Evolutionary conservation across 306 rosid genomes (phyloP), one percentile per base, ranked within the genome.

Genomic region (Abrus precatorius): DNA sequence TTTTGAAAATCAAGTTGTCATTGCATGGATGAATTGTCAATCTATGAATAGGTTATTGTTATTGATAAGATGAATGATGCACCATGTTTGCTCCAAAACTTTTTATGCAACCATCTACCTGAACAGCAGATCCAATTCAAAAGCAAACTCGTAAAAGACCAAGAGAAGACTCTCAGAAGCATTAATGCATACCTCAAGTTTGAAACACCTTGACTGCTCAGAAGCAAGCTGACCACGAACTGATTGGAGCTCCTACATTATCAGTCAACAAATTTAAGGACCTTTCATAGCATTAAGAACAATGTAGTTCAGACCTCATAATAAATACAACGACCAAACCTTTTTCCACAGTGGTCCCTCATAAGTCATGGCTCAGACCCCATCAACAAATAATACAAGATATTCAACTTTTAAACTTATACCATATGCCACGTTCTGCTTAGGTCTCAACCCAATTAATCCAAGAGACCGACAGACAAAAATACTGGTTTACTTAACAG

Each of bases 161-260:
- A 45, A 2, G 62, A 7, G 50, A 80, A 67, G 45, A 63, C 60
- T 75, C 63, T 53, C 64, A 9, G 63, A 75, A 40, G 60, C 61
- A 82, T 71, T 36, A 75, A 60, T 41, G 28, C 84, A 59, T 86
- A 94, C 98, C 97, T 94, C 98, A 8, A 94, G 97, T 84, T 94
- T 94, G 90, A 94, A 94, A 87, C 97, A 94, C 84, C 97, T 92
- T 5, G 98, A 94, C 75, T 94, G 98, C 89, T 94, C 97, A 45
- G 95, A 82, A 47, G 93, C 98, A 74, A 94, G 97, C 83, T 94
- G 97, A 28, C 93, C 91, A 5, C 98, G 95, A 44, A 92, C 90
- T n/a, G 97, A 94, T 85, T 94, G 97, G 86, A 94, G 98, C 91
- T 94, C 98, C 97, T 94, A 82, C 76, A 81, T 53, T 54, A 66